Evolutionary conservation across 192 early-diverging fungal genomes (phyloP).

Genomic region (Mortierella claussenii): DNA sequence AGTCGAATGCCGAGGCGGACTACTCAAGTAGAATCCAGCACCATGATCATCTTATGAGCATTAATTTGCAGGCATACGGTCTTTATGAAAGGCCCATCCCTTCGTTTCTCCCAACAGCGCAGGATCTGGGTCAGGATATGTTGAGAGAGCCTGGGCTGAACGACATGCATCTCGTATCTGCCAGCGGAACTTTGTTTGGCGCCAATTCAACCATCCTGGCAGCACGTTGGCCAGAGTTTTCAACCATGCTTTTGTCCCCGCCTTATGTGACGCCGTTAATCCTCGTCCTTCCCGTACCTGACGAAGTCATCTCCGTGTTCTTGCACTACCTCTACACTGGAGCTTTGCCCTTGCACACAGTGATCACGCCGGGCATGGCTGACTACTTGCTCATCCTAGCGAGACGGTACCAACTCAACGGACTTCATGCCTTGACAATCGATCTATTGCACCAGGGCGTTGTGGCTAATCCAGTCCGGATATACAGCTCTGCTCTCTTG

Average conservation of each 20-base stretch:
- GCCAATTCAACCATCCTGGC: slow-evolving; percentile 48
- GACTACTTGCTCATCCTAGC: slow-evolving; percentile 45
- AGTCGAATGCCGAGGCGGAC: slow-evolving; percentile 28
- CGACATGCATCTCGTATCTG: slow-evolving; percentile 38
- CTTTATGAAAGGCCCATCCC: slow-evolving; percentile 41
- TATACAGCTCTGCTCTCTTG: slow-evolving; percentile 39
- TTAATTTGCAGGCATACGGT: slow-evolving; percentile 48
- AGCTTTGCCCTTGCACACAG: slow-evolving; percentile 8
- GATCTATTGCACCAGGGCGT: slow-evolving; percentile 35
- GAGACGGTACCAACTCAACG: slow-evolving; percentile 38
- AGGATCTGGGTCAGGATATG: slow-evolving; percentile 40
- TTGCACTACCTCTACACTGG: slow-evolving; percentile 49
- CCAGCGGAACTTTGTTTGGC: slow-evolving; percentile 29
- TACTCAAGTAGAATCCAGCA: slow-evolving; percentile 41
- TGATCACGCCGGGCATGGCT: slow-evolving; percentile 21
- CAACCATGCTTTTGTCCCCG: slow-evolving; percentile 33
- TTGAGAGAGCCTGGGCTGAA: slow-evolving; percentile 24
- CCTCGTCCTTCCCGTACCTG: slow-evolving; percentile 36
- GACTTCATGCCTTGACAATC: slow-evolving; percentile 34
- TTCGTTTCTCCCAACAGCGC: slow-evolving; percentile 28
- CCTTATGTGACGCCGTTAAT: slow-evolving; percentile 48
- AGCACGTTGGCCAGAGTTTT: slow-evolving; percentile 44
- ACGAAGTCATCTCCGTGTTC: slow-evolving; percentile 38
- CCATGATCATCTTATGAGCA: slow-evolving; percentile 37
- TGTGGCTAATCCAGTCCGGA: slow-evolving; percentile 21